Evolutionary conservation across 139 green algal species (phyloP).

Genomic region (Chlamydomonas sp.): DNA sequence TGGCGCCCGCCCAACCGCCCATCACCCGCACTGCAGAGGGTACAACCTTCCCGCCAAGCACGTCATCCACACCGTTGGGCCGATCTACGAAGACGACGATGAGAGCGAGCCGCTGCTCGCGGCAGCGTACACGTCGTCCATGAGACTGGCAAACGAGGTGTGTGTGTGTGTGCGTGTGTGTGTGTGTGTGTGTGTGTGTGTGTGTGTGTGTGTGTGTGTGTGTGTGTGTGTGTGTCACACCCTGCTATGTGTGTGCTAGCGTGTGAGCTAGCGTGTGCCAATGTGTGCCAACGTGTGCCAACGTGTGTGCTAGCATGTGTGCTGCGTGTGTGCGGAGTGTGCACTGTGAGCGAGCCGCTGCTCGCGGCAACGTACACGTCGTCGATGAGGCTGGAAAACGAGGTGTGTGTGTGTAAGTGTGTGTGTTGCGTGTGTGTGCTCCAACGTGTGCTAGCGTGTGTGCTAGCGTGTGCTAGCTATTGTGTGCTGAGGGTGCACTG

Average conservation of each 20-base stretch:
- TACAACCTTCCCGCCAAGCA: slow-evolving; percentile 54
- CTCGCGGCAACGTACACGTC: slow-evolving; percentile 61
- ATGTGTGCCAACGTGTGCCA: too few relatives aligned
- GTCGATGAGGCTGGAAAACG: background rate
- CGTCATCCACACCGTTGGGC: slow-evolving; percentile 92
- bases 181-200: too few relatives aligned
- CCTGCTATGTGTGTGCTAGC: too few relatives aligned
- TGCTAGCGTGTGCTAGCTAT: too few relatives aligned
- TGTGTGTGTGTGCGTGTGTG: too few relatives aligned
- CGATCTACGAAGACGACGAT: slow-evolving; percentile 53
- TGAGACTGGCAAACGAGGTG: slow-evolving; percentile 5
- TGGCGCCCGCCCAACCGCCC: background rate
- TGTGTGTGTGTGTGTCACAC: too few relatives aligned
- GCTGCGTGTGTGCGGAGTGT: slow-evolving; percentile 62
- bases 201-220: too few relatives aligned
- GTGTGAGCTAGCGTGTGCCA: too few relatives aligned
- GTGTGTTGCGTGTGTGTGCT: too few relatives aligned
- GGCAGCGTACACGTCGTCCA: slow-evolving; percentile 51
- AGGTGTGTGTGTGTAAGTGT: too few relatives aligned
- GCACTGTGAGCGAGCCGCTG: slow-evolving; percentile 40
- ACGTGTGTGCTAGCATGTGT: too few relatives aligned
- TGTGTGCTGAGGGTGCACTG: slow-evolving; percentile 49
- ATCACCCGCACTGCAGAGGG: slow-evolving; percentile 38
- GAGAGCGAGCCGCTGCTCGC: slow-evolving; percentile 52
- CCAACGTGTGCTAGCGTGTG: too few relatives aligned